Conservation (phyloP, 805 yeast species). For the Lipomyces anomalus region DNA sequence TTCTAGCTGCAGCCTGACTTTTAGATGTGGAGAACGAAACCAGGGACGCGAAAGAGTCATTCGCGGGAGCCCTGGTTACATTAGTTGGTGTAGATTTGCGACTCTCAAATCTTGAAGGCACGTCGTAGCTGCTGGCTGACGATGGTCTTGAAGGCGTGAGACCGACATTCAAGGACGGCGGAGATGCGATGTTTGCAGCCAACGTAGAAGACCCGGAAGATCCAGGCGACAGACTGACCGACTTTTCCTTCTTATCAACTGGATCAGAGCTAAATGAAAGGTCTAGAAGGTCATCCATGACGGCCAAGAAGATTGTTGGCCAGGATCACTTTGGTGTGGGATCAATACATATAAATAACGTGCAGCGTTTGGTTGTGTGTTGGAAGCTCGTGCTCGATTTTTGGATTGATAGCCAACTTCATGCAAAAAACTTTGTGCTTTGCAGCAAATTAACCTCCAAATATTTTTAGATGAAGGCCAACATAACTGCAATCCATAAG, state of each 20-base stretch:
- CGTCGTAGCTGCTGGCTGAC: constrained; percentile 1
- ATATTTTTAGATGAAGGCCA: too few species aligned
- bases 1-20: constrained; percentile 7
- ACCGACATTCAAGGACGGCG: background rate
- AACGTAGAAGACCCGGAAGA: background rate
- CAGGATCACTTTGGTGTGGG: too few species aligned
- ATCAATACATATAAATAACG: too few species aligned
- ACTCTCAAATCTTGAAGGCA: background rate
- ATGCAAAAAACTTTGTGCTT: too few species aligned
- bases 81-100: background rate
- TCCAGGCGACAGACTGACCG: background rate
- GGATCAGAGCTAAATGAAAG: constrained; percentile 11
- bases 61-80: background rate
- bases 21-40: constrained; percentile 18
- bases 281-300: constrained; percentile 21
- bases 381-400: too few species aligned
- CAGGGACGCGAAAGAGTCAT: constrained; percentile 24
- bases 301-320: too few species aligned
- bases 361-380: too few species aligned
- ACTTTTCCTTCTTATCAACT: background rate
- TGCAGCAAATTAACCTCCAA: too few species aligned
- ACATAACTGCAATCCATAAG: too few species aligned
- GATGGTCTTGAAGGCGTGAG: constrained; percentile 2
- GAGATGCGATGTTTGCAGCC: background rate
- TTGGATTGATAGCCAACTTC: too few species aligned